Base-by-base conservation (phyloP, 2,329 filamentous ascomycete species). In the Dactylonectria estremocensis region DNA sequence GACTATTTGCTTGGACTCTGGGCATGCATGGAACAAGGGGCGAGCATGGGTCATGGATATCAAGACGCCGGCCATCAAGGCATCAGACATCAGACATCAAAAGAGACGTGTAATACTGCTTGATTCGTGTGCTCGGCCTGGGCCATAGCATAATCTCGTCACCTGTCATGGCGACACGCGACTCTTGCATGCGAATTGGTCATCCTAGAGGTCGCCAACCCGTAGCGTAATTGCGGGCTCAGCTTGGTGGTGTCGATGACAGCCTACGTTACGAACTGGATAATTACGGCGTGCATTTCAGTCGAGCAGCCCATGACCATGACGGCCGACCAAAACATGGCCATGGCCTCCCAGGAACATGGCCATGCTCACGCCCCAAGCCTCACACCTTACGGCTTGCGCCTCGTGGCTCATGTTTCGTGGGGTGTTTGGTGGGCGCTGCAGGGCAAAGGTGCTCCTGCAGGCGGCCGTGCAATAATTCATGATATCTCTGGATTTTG, bases 401-500 rank as follows among this genome's bases (percentile, higher is more conserved):
- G 24, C 24, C 24, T 28, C 24, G 24, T 28, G 24, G 4, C 24
- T 28, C 24, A 28, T 28, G 24, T 28, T 48, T 57, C 35, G 33
- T 57, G 35, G 46, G 66, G 64, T 58, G 67, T 59, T 68, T 53
- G 54, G 35, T 60, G 67, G 71, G 73, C 68, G 68, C 67, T 66
- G 55, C 59, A 66, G 46, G 53, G 53, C 55, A 56, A 61, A 37
- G 58, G 64, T 64, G 65, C 54, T 67, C 53, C 56, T 73, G 56
- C 59, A 65, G 56, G 55, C 54, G 49, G 70, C 52, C 66, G 50
- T 68, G 43, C 35, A 48, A 72, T 64, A 72, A 64, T 63, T 70
- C 66, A 69, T 66, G 75, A 76, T 71, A 82, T 79, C 74, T 85
- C 84, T 9, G 81, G 80, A 60, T 83, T 82, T 53, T 81, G 78